A percentile compares a stretch with the other conserved stretches of the same genome.
phyloP scores from a whole-genome alignment of 306 rosid species.

The Psophocarpus tetragonolobus region DNA sequence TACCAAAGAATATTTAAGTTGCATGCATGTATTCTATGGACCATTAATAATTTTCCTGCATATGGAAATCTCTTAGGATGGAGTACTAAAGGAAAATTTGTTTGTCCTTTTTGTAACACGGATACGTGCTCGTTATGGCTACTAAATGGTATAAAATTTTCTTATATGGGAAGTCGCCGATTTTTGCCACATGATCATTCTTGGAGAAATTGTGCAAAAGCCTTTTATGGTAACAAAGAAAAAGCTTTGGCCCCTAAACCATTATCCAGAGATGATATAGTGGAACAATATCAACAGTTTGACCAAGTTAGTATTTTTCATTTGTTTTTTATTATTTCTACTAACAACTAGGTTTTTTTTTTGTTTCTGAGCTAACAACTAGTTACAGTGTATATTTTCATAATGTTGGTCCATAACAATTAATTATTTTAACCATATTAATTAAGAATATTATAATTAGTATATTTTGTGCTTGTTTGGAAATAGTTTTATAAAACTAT shows the following conservation, averaged over 20 bases:
- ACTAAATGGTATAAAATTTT: neutral
- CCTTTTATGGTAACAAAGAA: neutral
- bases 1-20: neutral
- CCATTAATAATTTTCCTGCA: slow-evolving; percentile 20
- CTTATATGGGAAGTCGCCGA: neutral
- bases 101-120: neutral
- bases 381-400: too few relatives aligned
- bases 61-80: neutral
- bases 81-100: neutral
- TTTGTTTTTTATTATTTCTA: too few relatives aligned
- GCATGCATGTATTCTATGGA: neutral
- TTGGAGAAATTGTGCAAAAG: neutral
- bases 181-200: neutral
- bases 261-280: neutral
- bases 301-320: neutral
- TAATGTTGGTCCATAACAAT: too few relatives aligned
- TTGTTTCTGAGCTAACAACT: too few relatives aligned
- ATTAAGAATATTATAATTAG: too few relatives aligned
- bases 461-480: too few relatives aligned
- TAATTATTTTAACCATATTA: too few relatives aligned
- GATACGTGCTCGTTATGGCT: neutral
- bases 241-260: neutral
- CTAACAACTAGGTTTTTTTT: too few relatives aligned
- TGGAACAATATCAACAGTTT: neutral
- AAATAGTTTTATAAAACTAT: too few relatives aligned